phyloP scores from a whole-genome alignment of 192 early-diverging fungal genomes.

The Chytriomyces sp. region DNA sequence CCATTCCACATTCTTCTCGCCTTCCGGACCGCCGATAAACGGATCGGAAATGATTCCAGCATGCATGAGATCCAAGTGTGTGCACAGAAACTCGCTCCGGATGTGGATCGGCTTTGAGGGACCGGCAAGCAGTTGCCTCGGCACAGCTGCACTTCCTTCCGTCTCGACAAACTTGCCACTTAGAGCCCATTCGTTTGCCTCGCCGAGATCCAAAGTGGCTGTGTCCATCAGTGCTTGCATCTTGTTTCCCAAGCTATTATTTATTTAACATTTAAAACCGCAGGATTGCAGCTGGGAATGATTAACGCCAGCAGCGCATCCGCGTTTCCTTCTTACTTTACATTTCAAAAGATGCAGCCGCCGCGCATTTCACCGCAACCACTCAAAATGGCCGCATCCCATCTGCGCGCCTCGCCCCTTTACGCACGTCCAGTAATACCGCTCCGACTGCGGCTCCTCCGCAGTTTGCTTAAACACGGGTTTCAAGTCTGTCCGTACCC shows the following conservation, averaged over 20 bases:
- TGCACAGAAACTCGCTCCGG: not conserved
- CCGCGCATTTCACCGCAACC: constrained; percentile 31
- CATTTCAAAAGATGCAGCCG: not conserved
- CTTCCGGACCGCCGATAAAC: constrained; percentile 8
- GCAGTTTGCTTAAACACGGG: constrained; percentile 45
- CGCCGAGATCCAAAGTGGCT: not conserved
- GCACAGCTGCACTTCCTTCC: not conserved
- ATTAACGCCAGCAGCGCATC: no score
- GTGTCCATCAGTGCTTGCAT: no score
- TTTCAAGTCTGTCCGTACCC: constrained; percentile 44
- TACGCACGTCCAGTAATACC: constrained; percentile 34
- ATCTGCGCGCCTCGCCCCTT: constrained; percentile 24
- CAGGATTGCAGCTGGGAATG: no score
- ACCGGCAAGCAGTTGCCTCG: not conserved
- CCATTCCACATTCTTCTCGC: constrained; percentile 30
- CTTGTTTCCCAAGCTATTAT: no score
- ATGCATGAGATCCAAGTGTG: constrained; percentile 9
- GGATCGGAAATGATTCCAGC: constrained; percentile 31
- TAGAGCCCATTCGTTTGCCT: not conserved
- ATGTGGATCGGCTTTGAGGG: constrained; percentile 4
- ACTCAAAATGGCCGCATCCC: constrained; percentile 47
- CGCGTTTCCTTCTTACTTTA: not conserved
- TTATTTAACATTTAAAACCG: no score
- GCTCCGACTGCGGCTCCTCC: constrained; percentile 14
- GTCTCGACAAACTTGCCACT: not conserved